Evolutionary conservation across 2,329 filamentous ascomycete genomes (phyloP), one percentile per base, ranked within the genome.

Genomic region (Alternaria gaisen): DNA sequence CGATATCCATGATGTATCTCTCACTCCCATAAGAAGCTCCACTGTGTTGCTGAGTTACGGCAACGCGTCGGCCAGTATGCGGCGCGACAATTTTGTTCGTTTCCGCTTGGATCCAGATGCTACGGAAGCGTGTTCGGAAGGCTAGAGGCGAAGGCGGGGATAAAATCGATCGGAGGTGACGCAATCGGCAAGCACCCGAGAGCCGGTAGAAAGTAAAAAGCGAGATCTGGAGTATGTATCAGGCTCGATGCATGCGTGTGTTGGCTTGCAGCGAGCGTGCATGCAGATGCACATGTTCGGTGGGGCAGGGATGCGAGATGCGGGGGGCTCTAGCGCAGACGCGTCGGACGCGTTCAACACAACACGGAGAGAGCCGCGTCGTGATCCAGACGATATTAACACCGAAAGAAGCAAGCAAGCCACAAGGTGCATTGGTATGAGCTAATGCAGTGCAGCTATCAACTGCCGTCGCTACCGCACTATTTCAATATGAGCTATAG

Each of bases 1-100:
- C 78, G 64, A 84, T 84, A 60, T 84, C 81, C 80, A 82, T 82
- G 2, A 32, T 9, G 12, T 42, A 12, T 42, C 14, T 14, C 14
- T 36, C 11, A 6, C 32, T 36, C 32, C 14, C 32, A 6, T 6
- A 36, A 16, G 5, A 36, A 14, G 32, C 32, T 16, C 32, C 1
- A 12, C 5, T 12, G 32, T 36, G 12, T 36, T 14, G 14, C 32
- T 16, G 14, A 36, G 51, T 20, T n/a, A 26, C 28, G 28, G 14
- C 24, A 53, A 24, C n/a, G 51, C 51, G 28, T 34, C 16, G 11
- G n/a, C 18, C 28, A 12, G 40, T 43, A 16, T 53, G 26, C n/a
- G 20, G 51, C 41, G 40, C 18, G 28, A 4, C 26, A 34, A 26
- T 44, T 24, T 53, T 24, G 42, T 16, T 22, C 32, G 34, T 12